Evolutionary conservation across 1,284 basidiomycete genomes (phyloP).

Genomic region (Phenoliferia sp.): DNA sequence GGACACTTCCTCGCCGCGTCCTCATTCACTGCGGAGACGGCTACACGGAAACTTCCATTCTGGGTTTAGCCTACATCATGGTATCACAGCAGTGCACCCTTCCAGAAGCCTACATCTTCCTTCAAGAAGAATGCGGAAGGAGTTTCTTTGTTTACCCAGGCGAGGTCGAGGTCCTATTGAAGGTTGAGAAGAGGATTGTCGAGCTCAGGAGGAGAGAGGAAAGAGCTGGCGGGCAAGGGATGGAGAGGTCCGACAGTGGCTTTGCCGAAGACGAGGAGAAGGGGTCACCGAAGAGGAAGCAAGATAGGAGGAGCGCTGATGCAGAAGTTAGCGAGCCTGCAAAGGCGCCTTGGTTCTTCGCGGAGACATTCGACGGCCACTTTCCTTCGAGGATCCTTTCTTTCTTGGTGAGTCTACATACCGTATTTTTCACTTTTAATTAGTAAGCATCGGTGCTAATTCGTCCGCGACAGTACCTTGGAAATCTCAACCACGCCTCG

Average conservation of each 20-base stretch:
- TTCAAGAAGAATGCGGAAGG: conserved; percentile 56
- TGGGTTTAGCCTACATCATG: conserved; percentile 87
- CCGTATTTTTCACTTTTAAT: not conserved
- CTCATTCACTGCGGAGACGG: conserved; percentile 42
- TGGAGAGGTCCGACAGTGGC: conserved; percentile 31
- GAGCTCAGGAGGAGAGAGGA: conserved; percentile 8
- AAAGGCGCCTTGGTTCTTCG: conserved; percentile 80
- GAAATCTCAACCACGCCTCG: conserved; percentile 87
- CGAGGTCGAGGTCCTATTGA: conserved; percentile 48
- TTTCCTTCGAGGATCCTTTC: conserved; percentile 91
- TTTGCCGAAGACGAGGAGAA: conserved; percentile 1
- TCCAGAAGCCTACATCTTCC: conserved; percentile 77
- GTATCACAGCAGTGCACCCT: conserved; percentile 60
- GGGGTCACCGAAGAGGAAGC: not conserved
- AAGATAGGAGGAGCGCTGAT: not conserved
- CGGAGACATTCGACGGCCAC: conserved; percentile 85
- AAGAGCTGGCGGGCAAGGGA: conserved; percentile 5
- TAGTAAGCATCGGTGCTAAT: not conserved
- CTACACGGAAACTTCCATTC: conserved; percentile 78
- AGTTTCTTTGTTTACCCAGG: conserved; percentile 88
- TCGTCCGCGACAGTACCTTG: conserved; percentile 59
- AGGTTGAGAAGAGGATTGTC: conserved; percentile 21
- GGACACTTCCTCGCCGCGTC: conserved; percentile 25
- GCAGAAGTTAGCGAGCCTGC: conserved; percentile 14
- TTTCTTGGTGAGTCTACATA: conserved; percentile 53